Base-by-base conservation (phyloP, 208 protist species). In the Herpetomonas samuelpessoai region DNA sequence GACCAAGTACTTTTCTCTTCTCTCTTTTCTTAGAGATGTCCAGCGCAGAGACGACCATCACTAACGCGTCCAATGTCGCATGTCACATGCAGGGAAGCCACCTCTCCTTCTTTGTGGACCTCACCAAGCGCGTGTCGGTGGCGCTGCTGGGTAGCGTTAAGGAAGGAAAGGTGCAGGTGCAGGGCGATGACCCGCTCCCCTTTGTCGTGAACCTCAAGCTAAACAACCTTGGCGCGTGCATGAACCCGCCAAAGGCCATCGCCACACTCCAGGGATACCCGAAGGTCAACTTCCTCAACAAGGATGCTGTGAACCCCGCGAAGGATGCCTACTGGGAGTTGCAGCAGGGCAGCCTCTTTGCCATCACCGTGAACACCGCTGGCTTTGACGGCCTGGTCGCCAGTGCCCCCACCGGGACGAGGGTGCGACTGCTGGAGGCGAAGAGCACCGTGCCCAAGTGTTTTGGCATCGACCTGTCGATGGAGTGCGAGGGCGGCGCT, bases 21-120 rank as follows among this genome's bases (percentile, higher is more conserved):
- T 51, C 19, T 26, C 22, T 51, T n/a, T 51, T 4, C 7, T 51
- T 19, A 6, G 24, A n/a, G 24, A 51, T 51, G 35, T 22, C 10
- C 19, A n/a, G 24, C 19, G 24, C 12, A n/a, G 46, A 51, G 29
- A 22, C 24, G 28, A 26, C 44, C 41, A 25, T 64, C 29, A 55
- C 58, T 2, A 64, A 64, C 30, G 58, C 58, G 24, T 29, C 26
- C 27, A 64, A 64, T 21, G 35, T 55, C 22, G 41, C 38, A 26
- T 64, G 58, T 30, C 31, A 55, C 47, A 29, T 64, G 29, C 9
- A 25, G 2, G 29, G 7, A 12, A 47, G 22, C 47, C 45, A 24
- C 19, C 18, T 66, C 3, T 35, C 49, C 16, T 46, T 66, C 24
- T 58, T 66, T 29, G 25, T 66, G 7, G 50, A 57, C 31, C 50